Evolutionary conservation across 139 green algal species (phyloP), one percentile per base, ranked within the genome.

Genomic region (Closterium sp.): DNA sequence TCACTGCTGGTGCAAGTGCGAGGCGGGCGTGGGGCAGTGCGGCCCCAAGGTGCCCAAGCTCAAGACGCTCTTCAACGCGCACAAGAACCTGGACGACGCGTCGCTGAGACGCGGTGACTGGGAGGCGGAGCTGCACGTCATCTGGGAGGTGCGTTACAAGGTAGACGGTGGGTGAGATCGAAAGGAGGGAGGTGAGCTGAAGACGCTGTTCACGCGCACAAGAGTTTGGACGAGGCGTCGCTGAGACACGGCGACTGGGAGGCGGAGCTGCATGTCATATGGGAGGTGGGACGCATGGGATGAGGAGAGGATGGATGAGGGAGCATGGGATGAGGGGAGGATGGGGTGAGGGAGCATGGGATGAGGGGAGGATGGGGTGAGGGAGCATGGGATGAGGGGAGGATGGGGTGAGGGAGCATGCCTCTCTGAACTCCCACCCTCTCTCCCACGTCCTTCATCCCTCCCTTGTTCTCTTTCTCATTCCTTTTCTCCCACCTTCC

Each of bases 1-100:
- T 32, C 31, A 86, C 32, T 91, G 88, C 30, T 91, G 88, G 88
- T 91, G 88, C 88, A 91, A 91, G 32, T 91, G 88, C 88, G 88
- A 91, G 88, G 88, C 88, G 43, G 88, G 88, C 1, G 28, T 85
- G 88, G 88, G 64, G n/a, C 88, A 91, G 88, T 91, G 88, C 32
- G 88, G 88, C 38, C 88, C 88, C 38, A 91, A 91, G 88, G 88
- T 91, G 43, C 88, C 88, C 4, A 91, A 91, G 43, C 43, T 91
- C n/a, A 91, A 91, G 88, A 33, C 88, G 25, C 88, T 91, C 30
- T 91, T 91, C 34, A 76, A 69, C 33, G 86, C 86, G 34, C 86
- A 89, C 28, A 89, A 89, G 86, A 69, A 89, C 33, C 33, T 36
- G 1, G 88, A 85, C 32, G 88, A 91, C 23, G 12, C 33, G 23